Evolutionary conservation across 2,329 filamentous ascomycete species (phyloP), one percentile per base, ranked within the genome.

Genomic region (Karstenula rhodostoma): DNA sequence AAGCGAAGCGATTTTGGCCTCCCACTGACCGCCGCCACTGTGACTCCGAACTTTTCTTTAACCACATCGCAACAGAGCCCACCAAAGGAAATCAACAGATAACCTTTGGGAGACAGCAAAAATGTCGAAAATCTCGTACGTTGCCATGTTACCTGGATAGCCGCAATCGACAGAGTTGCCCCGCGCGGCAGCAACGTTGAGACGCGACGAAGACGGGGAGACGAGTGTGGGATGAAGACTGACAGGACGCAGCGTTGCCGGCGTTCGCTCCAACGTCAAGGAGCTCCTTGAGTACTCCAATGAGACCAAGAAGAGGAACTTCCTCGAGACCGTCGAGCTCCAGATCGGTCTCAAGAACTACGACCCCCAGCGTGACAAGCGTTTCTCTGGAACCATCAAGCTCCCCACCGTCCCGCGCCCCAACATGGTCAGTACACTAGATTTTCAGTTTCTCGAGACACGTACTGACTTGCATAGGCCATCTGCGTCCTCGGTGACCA

Each of bases 371-470:
- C 94, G 95, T 93, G 95, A 99, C 87, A 99, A 99, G 94, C 94
- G 94, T 97, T 99, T 99, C 94, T 96, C 92, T 61, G 95, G 95
- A 84, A 98, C 95, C 83, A 92, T 99, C 87, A 93, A 91, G 86
- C 91, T 98, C 78, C 94, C 94, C 73, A 87, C 89, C 78, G 87
- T 98, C 75, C 95, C 93, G 93, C 81, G 95, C 93, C 81, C 75
- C 59, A 73, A 73, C 55, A 32, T 56, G 56, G 43, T 54, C 46
- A 46, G 58, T 70, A 65, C 62, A 68, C 27, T 7, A 10, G 4
- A 32, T 9, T 10, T 32, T 10, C 29, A 42, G 9, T 1, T 29
- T 15, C 8, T 35, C 42, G 27, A 22, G 32, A 42, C 25, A 37
- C 35, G 33, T 57, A 15, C 23, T 27, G 6, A 5, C 52, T 68